Percentiles rank a stretch among this genome's conserved stretches.
These are phyloP conservation scores for Erythrobasidium yunnanense DNA, from an alignment of 768 basidiomycete genomes.

Conservation along the genomic window DNA sequence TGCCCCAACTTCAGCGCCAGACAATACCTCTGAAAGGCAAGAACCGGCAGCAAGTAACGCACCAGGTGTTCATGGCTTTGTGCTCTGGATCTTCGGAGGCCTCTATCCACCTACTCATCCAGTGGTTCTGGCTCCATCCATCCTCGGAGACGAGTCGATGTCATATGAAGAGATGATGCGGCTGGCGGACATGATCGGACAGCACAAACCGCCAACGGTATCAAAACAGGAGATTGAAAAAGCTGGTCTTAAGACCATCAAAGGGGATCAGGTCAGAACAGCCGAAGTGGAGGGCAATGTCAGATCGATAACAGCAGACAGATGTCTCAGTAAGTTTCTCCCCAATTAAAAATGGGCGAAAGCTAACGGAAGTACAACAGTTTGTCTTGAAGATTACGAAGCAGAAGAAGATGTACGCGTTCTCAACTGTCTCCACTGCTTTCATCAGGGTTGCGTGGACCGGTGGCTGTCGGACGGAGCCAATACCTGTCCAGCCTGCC, in stretches of 20 bases:
- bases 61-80: slow-evolving; percentile 1
- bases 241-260: slow-evolving; percentile 67
- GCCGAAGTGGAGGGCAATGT: slow-evolving; percentile 57
- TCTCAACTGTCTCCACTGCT: slow-evolving; percentile 74
- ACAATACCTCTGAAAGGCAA: no score
- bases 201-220: slow-evolving; percentile 70
- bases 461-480: slow-evolving; percentile 72
- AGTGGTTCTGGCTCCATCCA: slow-evolving; percentile 53
- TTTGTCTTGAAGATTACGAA: slow-evolving; percentile 79
- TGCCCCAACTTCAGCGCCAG: no score
- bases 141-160: slow-evolving; percentile 49
- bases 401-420: slow-evolving; percentile 67
- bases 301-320: slow-evolving; percentile 65
- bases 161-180: slow-evolving; percentile 48
- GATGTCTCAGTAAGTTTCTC: slow-evolving; percentile 49
- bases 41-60: no score
- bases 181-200: slow-evolving; percentile 69
- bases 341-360: not conserved
- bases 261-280: slow-evolving; percentile 48
- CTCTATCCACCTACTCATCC: slow-evolving; percentile 84
- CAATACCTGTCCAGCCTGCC: slow-evolving; percentile 87
- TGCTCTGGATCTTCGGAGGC: slow-evolving; percentile 48
- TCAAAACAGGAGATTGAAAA: slow-evolving; percentile 75
- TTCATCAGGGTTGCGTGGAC: slow-evolving; percentile 51
- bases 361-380: slow-evolving; percentile 47